Evolutionary conservation across 495 filamentous ascomycete species (phyloP), one percentile per base, ranked within the genome.

Genomic region (Penicillium roqueforti): DNA sequence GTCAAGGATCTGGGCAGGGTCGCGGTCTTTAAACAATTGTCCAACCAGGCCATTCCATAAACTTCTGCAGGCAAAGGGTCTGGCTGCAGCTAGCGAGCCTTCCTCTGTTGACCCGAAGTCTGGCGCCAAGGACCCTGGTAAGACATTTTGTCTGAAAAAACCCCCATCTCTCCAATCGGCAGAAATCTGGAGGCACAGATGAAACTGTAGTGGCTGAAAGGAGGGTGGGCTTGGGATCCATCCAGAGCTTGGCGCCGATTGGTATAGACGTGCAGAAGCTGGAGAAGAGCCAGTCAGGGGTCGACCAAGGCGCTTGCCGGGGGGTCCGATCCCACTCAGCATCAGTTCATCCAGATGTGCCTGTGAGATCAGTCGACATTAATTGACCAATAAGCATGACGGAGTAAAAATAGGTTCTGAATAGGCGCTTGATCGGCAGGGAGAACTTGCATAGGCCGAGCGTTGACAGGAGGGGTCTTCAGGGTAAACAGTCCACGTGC

Each of bases 231-330:
- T 36, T 11, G 14, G 23, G 50, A 44, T 25, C 39, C 31, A 52
- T 44, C 22, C 14, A 32, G 23, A 43, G 29, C 39, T 25, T 19
- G 39, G 39, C 50, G 31, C 10, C n/a, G 31, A 11, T 14, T 52
- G 37, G 40, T 52, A 39, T 31, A 52, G 40, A 20, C 18, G 40
- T 52, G 29, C 44, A 52, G 40, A 52, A 29, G 29, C 39, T 43
- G 28, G 13, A 16, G 13, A 16, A 9, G 50, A 44, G 26, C 50
- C 50, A 52, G 39, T 52, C 18, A 52, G 50, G 28, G n/a, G n/a
- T 40, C 40, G 16, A 32, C 25, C 39, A 52, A 19, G 38, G 50
- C 50, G 50, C 29, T 29, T 52, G 40, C 29, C 14, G 19, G 28
- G 38, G 14, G 11, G 2, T n/a, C 39, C 29, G 44, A 50, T 29